Base-by-base conservation (phyloP, 257 asterid genomes). In the Leptodermis oblonga region DNA sequence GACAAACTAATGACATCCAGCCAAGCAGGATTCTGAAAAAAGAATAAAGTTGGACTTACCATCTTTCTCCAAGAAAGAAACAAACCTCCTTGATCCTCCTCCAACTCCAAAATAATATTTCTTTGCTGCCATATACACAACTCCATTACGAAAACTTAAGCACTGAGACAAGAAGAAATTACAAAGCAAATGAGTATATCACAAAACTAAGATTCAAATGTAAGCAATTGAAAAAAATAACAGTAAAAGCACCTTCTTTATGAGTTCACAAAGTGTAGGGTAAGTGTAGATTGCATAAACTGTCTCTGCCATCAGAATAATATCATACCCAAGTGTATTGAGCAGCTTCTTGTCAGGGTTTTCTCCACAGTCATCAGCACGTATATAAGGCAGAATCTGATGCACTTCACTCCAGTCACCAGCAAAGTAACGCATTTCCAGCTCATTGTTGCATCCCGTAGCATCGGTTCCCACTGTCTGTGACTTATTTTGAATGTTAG, bases 221-320 rank as follows among this genome's bases (percentile, higher is more conserved):
- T 49, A 15, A 69, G 34, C 41, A 11, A 39, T 39, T 51, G 20
- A 67, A n/a, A 61, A 26, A 26, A 14, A 45, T 62, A n/a, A 34
- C 15, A 31, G 48, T 59, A 51, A 61, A 34, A 43, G 25, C 49
- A 93, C 99, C 99, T 87, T 89, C 73, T 84, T 84, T 65, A 89
- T 77, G 55, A 94, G 97, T 71, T 81, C 75, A 79, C 79, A 84
- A 23, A 91, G 86, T 76, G 67, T 79, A 22, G 97, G 89, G 70
- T 86, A 86, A 46, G 96, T 78, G 33, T 89, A 84, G 67, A 90
- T 65, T 12, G 99, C 84, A 83, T 94, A 94, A 45, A 94, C 99
- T 3, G 99, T 94, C 85, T 94, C 99, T 45, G 99, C 96, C 99
- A 94, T 94, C 73, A 94, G 86, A 75, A 94, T 86, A 59, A 91